Evolutionary conservation across 345 rosid genomes (phyloP), one percentile per base, ranked within the genome.

Genomic region (Citrus trifoliata): DNA sequence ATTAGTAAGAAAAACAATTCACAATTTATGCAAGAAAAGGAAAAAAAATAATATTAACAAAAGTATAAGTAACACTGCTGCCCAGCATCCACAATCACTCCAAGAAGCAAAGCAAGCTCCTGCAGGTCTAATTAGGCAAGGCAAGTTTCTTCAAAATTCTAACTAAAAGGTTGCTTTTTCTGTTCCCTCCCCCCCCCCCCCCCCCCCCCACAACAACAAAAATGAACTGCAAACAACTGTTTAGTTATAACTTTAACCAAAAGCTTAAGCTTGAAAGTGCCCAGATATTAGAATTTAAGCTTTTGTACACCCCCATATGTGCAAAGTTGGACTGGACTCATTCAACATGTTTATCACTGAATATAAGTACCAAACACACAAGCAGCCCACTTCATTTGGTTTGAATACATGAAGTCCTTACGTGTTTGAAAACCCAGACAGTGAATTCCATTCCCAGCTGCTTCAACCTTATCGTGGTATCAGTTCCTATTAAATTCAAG

Each of bases 401-500:
- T 46, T 46, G 18, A 70, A 85, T 53, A 35, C 55, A 73, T 42
- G 78, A 67, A 56, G 78, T 58, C 72, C 88, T 90, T 88, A 95
- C 98, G 83, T 95, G 99, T 89, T 95, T 95, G 83, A 95, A 95
- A 77, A 92, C 99, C 99, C 98, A 95, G 67, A 95, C 98, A 46
- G 98, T 91, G 85, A 95, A 95, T 84, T 95, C 99, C 99, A 95
- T 95, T 75, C 99, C 98, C 87, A 93, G 81, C 82, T 92, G 99
- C 90, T 91, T 93, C 87, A 95, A 82, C 90, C 97, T 91, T 78
- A 90, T 87, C 67, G 97, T 95, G 71, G 98, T 93, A 80, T 91
- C 91, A 80, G 25, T 88, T 71, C 99, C 99, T 93, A 79, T 77
- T 74, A 72, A 58, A 79, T 83, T 80, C 38, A 73, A 84, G 28